Conservation (phyloP, 2,329 filamentous ascomycete species). For the Hysterium pulicare region DNA sequence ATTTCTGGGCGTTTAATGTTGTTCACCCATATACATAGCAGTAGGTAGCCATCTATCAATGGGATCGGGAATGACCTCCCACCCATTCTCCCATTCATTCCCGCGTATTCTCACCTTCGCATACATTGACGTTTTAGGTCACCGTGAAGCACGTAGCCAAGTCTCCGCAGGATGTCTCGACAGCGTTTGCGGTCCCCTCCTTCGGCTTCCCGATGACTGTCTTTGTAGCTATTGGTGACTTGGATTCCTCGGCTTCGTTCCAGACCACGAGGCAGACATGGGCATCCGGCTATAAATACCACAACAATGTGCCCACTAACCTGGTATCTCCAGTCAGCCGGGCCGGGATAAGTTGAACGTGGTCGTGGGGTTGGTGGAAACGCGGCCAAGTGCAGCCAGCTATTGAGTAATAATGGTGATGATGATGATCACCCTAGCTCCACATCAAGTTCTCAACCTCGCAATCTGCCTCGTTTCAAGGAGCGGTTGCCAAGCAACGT, state of each 20-base stretch:
- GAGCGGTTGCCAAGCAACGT: constrained; percentile 9
- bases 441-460: constrained; percentile 11
- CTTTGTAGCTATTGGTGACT: background rate
- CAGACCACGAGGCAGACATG: constrained; percentile 18
- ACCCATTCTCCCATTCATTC: background rate
- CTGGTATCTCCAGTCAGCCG: constrained; percentile 9
- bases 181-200: too few species aligned
- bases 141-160: too few species aligned
- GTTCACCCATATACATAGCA: constrained; percentile 22
- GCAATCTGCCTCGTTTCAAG: constrained; percentile 8
- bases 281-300: constrained; percentile 15
- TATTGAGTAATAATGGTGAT: constrained; percentile 1
- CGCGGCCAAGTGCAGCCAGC: too few species aligned
- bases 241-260: constrained; percentile 13
- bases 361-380: too few species aligned
- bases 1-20: constrained; percentile 31
- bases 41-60: constrained; percentile 24
- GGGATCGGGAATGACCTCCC: background rate
- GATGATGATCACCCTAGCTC: constrained; percentile 8
- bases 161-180: too few species aligned
- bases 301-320: constrained; percentile 10
- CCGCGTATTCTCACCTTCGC: too few species aligned
- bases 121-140: too few species aligned
- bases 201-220: constrained; percentile 1
- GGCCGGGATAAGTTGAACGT: constrained; percentile 5